Percentiles rank a stretch among this genome's conserved stretches.
These are phyloP conservation scores for Daldinia childiae DNA, from an alignment of 495 filamentous ascomycete species.

Conservation along the genomic window DNA sequence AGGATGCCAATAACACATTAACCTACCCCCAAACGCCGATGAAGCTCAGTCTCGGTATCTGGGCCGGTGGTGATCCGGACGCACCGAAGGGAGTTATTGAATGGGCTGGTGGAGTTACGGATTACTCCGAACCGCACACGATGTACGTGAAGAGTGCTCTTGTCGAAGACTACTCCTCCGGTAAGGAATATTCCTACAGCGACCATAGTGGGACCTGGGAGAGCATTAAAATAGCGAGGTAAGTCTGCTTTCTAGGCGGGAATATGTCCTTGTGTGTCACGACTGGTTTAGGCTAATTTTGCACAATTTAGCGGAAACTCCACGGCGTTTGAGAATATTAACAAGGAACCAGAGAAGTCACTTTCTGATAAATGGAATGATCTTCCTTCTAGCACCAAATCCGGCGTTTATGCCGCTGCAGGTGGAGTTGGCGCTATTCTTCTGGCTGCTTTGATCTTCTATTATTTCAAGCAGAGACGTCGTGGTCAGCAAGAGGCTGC, in stretches of 20 bases:
- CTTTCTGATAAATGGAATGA: slow-evolving; percentile 66
- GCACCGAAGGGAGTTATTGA: slow-evolving; percentile 63
- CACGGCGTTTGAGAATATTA: slow-evolving; percentile 57
- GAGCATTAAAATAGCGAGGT: slow-evolving; percentile 75
- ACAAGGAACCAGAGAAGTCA: slow-evolving; percentile 54
- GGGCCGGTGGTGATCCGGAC: slow-evolving; percentile 82
- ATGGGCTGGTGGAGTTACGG: slow-evolving; percentile 83
- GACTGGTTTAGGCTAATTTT: slow-evolving; percentile 15
- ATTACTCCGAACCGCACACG: slow-evolving; percentile 76
- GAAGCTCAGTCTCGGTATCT: slow-evolving; percentile 83
- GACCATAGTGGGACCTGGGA: slow-evolving; percentile 72
- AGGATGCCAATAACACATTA: slow-evolving; percentile 69
- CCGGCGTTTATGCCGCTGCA: slow-evolving; percentile 68
- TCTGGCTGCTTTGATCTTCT: slow-evolving; percentile 61
- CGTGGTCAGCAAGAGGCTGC: slow-evolving; percentile 71
- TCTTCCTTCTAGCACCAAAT: slow-evolving; percentile 63
- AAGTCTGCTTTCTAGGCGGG: slow-evolving; percentile 44
- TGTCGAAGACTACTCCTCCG: slow-evolving; percentile 74
- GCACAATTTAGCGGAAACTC: slow-evolving; percentile 67
- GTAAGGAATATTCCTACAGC: slow-evolving; percentile 73
- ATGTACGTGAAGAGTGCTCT: slow-evolving; percentile 77
- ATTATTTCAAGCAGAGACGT: slow-evolving; percentile 73
- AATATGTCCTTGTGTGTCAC: background rate
- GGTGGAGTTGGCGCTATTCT: slow-evolving; percentile 61
- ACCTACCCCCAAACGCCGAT: slow-evolving; percentile 87